Evolutionary conservation across 1,139 yeast species (phyloP).

Genomic region (Sugiyamaella japonica): DNA sequence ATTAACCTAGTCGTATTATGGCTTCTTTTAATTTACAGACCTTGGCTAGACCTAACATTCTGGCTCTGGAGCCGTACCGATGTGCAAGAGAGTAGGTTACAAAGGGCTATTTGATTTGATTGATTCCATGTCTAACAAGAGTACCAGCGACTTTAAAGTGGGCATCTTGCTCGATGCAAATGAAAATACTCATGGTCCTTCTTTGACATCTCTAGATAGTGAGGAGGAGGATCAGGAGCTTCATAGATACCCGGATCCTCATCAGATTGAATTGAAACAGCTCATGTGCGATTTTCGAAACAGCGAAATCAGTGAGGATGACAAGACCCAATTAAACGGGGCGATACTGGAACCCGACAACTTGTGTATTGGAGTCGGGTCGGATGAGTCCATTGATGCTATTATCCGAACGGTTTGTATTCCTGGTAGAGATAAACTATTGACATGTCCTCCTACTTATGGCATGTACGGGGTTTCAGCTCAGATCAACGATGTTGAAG

Average conservation of each 20-base stretch:
- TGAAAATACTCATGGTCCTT: constrained; percentile 93
- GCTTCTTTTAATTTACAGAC: constrained; percentile 54
- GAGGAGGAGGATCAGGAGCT: constrained; percentile 51
- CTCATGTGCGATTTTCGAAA: constrained; percentile 74
- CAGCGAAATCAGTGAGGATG: constrained; percentile 36
- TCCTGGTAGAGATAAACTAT: constrained; percentile 79
- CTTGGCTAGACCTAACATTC: constrained; percentile 80
- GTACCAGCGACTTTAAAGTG: constrained; percentile 63
- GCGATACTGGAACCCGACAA: constrained; percentile 57
- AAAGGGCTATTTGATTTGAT: neutral
- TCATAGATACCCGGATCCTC: constrained; percentile 96
- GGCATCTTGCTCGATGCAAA: constrained; percentile 93
- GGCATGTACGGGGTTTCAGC: constrained; percentile 97
- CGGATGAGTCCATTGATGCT: constrained; percentile 93
- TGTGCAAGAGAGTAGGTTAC: constrained; percentile 78
- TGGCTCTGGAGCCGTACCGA: constrained; percentile 79
- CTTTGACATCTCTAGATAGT: constrained; percentile 47
- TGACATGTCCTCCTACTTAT: constrained; percentile 93
- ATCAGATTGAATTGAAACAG: constrained; percentile 75
- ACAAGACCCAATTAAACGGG: constrained; percentile 13
- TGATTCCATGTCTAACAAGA: neutral
- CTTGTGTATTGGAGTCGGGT: constrained; percentile 92
- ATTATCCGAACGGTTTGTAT: constrained; percentile 79
- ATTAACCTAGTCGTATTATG: neutral
- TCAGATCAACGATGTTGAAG: constrained; percentile 77